These are phyloP conservation scores for Gossypium schwendimanii DNA, from an alignment of 441 rosid species.

Conservation along the genomic window DNA sequence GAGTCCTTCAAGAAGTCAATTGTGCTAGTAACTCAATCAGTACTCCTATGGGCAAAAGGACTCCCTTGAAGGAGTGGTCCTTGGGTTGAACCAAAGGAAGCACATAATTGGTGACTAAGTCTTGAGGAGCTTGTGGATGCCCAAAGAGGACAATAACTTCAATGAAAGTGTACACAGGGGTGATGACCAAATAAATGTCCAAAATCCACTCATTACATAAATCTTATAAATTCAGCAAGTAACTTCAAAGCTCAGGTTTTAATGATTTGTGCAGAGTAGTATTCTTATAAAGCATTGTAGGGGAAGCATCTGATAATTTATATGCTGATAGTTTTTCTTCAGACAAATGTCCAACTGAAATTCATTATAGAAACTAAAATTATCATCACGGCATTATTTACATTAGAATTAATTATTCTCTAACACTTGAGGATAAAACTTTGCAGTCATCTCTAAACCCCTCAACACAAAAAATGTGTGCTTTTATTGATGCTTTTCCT, in stretches of 20 bases:
- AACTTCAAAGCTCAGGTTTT: background rate
- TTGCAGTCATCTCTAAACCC: background rate
- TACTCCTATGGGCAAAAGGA: background rate
- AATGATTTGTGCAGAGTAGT: background rate
- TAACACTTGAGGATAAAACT: background rate
- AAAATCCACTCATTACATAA: background rate
- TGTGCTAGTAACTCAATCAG: background rate
- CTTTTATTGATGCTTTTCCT: background rate
- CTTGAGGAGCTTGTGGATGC: background rate
- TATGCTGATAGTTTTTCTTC: background rate
- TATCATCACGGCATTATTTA: slow-evolving; percentile 2
- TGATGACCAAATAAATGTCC: background rate
- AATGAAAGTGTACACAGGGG: background rate
- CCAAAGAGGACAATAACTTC: background rate
- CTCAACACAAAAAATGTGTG: background rate
- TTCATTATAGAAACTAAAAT: slow-evolving; percentile 5
- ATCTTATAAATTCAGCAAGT: background rate
- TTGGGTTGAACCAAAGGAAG: background rate
- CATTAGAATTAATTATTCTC: background rate
- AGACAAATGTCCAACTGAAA: background rate
- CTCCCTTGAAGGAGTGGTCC: background rate
- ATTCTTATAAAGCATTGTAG: slow-evolving; percentile 3
- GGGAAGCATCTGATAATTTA: background rate
- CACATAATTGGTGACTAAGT: background rate
- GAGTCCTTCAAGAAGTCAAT: background rate